phyloP scores from a whole-genome alignment of 208 protist species.

The Acanthamoeba quina region DNA sequence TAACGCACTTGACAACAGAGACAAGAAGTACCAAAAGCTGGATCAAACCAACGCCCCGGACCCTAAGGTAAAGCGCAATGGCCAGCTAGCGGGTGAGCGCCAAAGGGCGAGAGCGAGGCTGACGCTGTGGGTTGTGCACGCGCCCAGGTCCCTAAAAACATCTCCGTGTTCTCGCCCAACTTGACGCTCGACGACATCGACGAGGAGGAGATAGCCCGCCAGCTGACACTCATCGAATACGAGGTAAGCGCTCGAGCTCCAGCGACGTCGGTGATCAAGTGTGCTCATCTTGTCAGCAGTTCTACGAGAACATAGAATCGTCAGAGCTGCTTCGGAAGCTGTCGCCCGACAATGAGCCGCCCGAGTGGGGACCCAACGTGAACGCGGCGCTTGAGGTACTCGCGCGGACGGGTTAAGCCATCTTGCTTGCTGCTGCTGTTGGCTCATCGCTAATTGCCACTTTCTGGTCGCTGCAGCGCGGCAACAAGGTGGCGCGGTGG shows the following conservation, averaged over 20 bases:
- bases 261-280: no score
- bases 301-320: neutral
- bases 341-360: neutral
- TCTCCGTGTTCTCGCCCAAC: slow-evolving; percentile 76
- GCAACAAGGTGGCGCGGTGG: slow-evolving; percentile 47
- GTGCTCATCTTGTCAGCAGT: neutral
- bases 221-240: slow-evolving; percentile 84
- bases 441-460: no score
- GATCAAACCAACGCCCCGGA: neutral
- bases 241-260: slow-evolving; percentile 15
- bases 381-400: neutral
- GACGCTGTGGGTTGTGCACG: no score
- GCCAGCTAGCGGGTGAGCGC: no score
- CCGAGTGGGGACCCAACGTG: slow-evolving; percentile 29
- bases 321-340: slow-evolving; percentile 20
- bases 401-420: no score
- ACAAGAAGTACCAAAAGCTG: neutral
- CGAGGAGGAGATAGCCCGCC: slow-evolving; percentile 83
- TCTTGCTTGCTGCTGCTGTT: no score
- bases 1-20: slow-evolving; percentile 29
- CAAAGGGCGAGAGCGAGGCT: no score
- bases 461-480: slow-evolving; percentile 11
- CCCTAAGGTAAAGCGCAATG: slow-evolving; percentile 61
- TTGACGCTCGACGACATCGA: slow-evolving; percentile 79
- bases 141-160: slow-evolving; percentile 80